These are phyloP conservation scores for Hypomyces rosellus DNA, from an alignment of 2,329 filamentous ascomycete species.

Conservation along the genomic window DNA sequence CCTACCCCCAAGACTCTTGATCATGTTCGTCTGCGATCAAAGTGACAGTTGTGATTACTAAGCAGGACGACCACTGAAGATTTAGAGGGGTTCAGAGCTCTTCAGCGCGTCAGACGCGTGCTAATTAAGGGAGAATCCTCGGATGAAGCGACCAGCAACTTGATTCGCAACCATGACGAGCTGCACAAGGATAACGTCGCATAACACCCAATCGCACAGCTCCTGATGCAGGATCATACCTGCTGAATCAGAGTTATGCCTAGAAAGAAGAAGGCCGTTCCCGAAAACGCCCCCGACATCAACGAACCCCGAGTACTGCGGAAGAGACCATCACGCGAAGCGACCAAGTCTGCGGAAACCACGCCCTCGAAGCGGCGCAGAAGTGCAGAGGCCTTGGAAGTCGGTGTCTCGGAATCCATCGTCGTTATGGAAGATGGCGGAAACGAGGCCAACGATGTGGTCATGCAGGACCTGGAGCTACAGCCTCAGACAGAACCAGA, in stretches of 20 bases:
- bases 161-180: neutral
- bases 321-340: constrained; percentile 20
- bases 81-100: neutral
- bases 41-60: too few species aligned
- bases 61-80: too few species aligned
- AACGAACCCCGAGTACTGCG: constrained; percentile 7
- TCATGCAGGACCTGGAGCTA: constrained; percentile 5
- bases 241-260: constrained; percentile 6
- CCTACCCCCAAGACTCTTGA: too few species aligned
- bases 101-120: constrained; percentile 13
- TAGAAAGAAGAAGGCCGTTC: neutral
- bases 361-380: constrained; percentile 29
- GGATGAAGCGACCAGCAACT: neutral
- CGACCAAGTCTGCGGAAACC: constrained; percentile 17
- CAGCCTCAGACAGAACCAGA: constrained; percentile 1
- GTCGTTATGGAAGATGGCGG: neutral
- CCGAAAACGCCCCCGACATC: neutral
- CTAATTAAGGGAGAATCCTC: constrained; percentile 6
- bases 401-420: neutral
- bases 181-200: too few species aligned
- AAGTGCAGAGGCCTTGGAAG: constrained; percentile 12
- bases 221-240: too few species aligned
- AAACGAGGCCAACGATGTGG: constrained; percentile 4
- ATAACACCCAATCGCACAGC: too few species aligned
- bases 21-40: neutral